Base-by-base conservation (phyloP, 1,284 basidiomycete species). In the Ceratobasidium sp. region DNA sequence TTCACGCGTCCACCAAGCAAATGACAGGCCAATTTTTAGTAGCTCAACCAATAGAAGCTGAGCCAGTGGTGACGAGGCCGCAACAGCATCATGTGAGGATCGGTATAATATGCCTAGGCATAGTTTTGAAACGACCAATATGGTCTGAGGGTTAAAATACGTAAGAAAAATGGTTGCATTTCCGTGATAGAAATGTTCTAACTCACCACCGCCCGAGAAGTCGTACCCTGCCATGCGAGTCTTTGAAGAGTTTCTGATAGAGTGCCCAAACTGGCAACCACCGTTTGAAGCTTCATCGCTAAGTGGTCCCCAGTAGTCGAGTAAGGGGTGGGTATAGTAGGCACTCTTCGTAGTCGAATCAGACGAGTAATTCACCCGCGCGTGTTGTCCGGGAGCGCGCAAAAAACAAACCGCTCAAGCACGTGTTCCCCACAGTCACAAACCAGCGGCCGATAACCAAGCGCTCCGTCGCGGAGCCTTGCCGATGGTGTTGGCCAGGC, bases 1-100 rank as follows among this genome's bases (percentile, higher is more conserved):
- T 17, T 65, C 62, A 15, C 38, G 62, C 3, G 38, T 31, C 62
- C 62, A 65, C 62, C 62, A 65, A 6, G 62, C 50, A 38, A 50
- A 38, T 42, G 62, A 65, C 17, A 65, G 6, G 5, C 20, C 62
- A 17, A 65, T 12, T 43, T 65, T 65, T 13, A 65, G 27, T 8
- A 65, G 13, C n/a, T 65, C 62, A 17, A 54, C 32, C 10, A 42
- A 65, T n/a, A 65, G 35, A 8, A 65, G 62, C 38, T 65, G 62
- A 20, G 62, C 38, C 25, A 54, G 31, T 3, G 62, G 62, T 20
- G 62, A 65, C 31, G 54, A 54, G 8, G 34, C 49, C 6, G 62
- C 62, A 31, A 52, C 50, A 27, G 31, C 49, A n/a, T 43, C 35
- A 20, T 32, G 29, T 1, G 49, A 43, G 27, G 62, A 53, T 17